Conservation (phyloP, 257 asterid genomes). For the Galeopsis tetrahit region DNA sequence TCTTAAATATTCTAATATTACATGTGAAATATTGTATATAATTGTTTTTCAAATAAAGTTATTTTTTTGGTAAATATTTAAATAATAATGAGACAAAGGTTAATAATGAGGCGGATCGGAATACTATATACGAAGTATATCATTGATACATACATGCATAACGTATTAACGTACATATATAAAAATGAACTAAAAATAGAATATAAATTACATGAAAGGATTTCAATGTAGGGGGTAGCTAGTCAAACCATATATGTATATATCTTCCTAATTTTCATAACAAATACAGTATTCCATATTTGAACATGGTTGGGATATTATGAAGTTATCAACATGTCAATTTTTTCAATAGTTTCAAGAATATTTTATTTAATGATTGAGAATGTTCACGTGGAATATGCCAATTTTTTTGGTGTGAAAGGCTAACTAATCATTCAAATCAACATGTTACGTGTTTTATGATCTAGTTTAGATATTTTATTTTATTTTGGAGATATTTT, state of each 20-base stretch:
- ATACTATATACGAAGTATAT: too few relatives aligned
- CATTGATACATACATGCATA: too few relatives aligned
- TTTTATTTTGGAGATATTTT: neutral
- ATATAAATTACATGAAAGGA: neutral
- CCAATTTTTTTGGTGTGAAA: neutral
- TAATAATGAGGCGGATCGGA: too few relatives aligned
- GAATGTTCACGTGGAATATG: neutral
- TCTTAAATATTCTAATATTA: too few relatives aligned
- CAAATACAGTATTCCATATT: neutral
- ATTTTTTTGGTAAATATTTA: too few relatives aligned
- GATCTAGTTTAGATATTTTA: neutral
- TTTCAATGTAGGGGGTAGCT: neutral
- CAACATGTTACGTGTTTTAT: constrained; percentile 20
- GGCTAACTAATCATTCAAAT: constrained; percentile 23
- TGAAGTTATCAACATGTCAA: neutral
- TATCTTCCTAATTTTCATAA: neutral
- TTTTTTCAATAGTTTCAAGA: constrained; percentile 20
- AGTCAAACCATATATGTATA: neutral
- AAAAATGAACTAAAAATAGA: neutral
- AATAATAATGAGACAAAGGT: too few relatives aligned
- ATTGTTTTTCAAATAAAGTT: too few relatives aligned
- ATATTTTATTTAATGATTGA: neutral
- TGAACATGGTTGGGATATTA: neutral
- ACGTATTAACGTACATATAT: too few relatives aligned
- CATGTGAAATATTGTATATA: too few relatives aligned